These are phyloP conservation scores for Penicillium pulvis DNA, from an alignment of 495 filamentous ascomycete species.

Conservation along the genomic window DNA sequence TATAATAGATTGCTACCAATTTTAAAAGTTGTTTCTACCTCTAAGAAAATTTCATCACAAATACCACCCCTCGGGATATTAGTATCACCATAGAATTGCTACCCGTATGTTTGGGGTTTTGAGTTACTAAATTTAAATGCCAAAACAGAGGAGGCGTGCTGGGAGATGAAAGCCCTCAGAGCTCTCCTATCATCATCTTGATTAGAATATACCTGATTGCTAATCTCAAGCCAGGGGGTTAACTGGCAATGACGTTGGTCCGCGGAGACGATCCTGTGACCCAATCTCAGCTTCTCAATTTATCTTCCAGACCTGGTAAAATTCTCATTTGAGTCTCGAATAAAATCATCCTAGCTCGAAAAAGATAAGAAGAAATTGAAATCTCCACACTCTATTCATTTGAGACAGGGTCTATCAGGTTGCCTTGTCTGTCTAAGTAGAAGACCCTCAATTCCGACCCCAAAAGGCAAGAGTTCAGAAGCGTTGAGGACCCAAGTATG, in stretches of 20 bases:
- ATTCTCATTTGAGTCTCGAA: not conserved
- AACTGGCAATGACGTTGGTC: not conserved
- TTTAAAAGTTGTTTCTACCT: too few species aligned
- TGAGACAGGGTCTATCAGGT: not conserved
- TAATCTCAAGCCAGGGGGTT: not conserved
- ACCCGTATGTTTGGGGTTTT: too few species aligned
- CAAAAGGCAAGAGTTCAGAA: not conserved
- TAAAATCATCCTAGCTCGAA: not conserved
- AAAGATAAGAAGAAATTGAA: not conserved
- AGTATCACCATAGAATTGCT: too few species aligned
- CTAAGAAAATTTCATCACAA: too few species aligned
- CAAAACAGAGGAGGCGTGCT: not conserved
- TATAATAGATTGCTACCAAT: too few species aligned
- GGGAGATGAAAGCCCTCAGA: not conserved
- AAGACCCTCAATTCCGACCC: not conserved
- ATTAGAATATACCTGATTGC: not conserved
- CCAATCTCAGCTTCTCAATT: not conserved
- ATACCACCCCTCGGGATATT: too few species aligned
- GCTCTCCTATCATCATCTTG: not conserved
- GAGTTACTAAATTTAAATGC: not conserved
- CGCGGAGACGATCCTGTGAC: not conserved
- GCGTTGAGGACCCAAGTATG: not conserved
- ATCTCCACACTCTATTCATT: not conserved
- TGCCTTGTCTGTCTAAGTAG: not conserved
- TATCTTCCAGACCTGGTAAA: not conserved